Conservation (phyloP, 106 monocot species). For the Platanthera guangdongensis region DNA sequence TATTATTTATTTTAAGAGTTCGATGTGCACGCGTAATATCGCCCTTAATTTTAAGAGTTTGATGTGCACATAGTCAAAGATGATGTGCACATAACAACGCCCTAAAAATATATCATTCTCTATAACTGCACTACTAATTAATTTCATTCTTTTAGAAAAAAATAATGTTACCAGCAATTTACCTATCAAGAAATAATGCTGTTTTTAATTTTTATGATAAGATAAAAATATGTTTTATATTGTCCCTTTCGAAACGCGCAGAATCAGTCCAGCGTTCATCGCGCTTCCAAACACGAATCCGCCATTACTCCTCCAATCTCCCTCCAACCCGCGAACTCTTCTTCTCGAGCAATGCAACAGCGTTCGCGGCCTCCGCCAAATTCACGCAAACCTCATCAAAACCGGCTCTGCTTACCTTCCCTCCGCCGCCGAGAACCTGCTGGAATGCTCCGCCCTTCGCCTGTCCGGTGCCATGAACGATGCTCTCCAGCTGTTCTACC, state of each 20-base stretch:
- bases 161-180: too few species aligned
- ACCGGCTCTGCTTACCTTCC: conserved; percentile 18
- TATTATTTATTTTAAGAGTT: too few species aligned
- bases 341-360: conserved; percentile 34
- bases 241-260: background rate
- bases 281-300: conserved; percentile 5
- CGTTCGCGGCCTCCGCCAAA: conserved; percentile 35
- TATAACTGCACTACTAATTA: too few species aligned
- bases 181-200: too few species aligned
- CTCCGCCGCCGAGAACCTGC: conserved; percentile 33
- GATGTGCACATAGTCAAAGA: too few species aligned
- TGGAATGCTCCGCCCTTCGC: conserved; percentile 43
- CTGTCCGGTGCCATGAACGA: conserved; percentile 30
- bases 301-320: background rate
- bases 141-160: too few species aligned
- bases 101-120: too few species aligned
- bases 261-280: background rate
- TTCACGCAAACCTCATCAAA: conserved; percentile 53
- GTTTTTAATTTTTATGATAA: too few species aligned
- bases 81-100: too few species aligned
- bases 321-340: conserved; percentile 16
- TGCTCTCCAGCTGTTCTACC: conserved; percentile 41
- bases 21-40: too few species aligned
- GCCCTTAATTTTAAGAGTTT: too few species aligned
- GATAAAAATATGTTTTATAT: too few species aligned